Evolutionary conservation across 2,329 filamentous ascomycete species (phyloP).

Genomic region (Penicillium sp.): DNA sequence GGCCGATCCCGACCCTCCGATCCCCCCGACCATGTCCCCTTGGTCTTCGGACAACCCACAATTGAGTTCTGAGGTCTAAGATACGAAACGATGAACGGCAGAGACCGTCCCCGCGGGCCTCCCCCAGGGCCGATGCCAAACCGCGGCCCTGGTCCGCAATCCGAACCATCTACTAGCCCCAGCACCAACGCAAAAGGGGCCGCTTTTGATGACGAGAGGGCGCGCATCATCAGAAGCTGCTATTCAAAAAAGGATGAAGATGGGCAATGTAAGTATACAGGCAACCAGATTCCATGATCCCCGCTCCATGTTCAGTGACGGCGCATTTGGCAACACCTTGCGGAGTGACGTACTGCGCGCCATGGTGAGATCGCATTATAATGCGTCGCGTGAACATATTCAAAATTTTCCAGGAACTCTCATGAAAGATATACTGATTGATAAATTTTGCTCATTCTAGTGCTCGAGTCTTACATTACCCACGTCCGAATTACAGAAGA

Average conservation of each 20-base stretch:
- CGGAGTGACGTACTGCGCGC: conserved; percentile 1
- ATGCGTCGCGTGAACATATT: neutral
- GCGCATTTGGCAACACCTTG: neutral
- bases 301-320: neutral
- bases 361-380: neutral
- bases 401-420: neutral
- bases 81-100: conserved; percentile 38
- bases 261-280: conserved; percentile 70
- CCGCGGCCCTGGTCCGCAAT: conserved; percentile 35
- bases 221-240: conserved; percentile 89
- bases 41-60: conserved; percentile 27
- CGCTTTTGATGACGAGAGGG: conserved; percentile 95
- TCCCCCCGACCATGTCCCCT: conserved; percentile 35
- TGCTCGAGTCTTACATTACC: conserved; percentile 94
- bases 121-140: conserved; percentile 30
- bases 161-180: conserved; percentile 35
- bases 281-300: neutral
- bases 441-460: conserved; percentile 44
- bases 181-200: conserved; percentile 62
- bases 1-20: conserved; percentile 18
- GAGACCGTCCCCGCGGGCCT: conserved; percentile 39
- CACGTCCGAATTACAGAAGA: conserved; percentile 92
- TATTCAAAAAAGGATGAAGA: conserved; percentile 88
- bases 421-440: conserved; percentile 9
- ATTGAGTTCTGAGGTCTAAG: conserved; percentile 27